Base-by-base conservation (phyloP, 495 filamentous ascomycete genomes). In the Penicillium robsamsonii region DNA sequence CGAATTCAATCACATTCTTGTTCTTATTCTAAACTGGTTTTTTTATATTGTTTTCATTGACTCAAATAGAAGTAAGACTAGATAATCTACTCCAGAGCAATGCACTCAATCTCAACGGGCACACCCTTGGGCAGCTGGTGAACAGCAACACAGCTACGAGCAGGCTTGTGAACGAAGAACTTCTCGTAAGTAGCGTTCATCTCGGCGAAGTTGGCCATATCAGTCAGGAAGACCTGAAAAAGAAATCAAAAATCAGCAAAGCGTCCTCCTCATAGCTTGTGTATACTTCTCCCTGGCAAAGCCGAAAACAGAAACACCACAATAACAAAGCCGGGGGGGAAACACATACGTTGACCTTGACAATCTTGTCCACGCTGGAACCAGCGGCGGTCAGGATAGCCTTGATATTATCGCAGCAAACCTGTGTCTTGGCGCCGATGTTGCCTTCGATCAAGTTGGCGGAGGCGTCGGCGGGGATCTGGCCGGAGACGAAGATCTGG, bases 101-200 rank as follows among this genome's bases (percentile, higher is more conserved):
- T 69, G 72, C 87, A 90, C 82, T 97, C 93, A 70, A 97, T 96
- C 84, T 97, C 93, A 51, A 96, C 86, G 48, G 86, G 83, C 46
- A 92, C 92, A 35, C 85, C 87, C 83, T 96, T 96, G 50, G 93
- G 93, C 60, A 97, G 79, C 77, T 92, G 84, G 70, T 85, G 84
- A 46, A 93, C 93, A 48, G 91, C 93, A 54, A 97, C 89, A 74
- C 93, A 97, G 76, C 89, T 94, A 46, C 93, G 83, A 29, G 93
- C 91, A 17, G 93, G 93, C 81, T 92, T 94, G 76, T 90, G 87
- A 37, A 77, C 75, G 74, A 96, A 94, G 79, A 85, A 88, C 77
- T 89, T 89, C 77, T 87, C 88, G 66, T 96, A 97, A 70, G 87
- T 86, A 59, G 79, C 80, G 75, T 96, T 96, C 88, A 97, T 91